These are phyloP conservation scores for Talaromyces stipitatus DNA, from an alignment of 495 filamentous ascomycete species.

Conservation along the genomic window DNA sequence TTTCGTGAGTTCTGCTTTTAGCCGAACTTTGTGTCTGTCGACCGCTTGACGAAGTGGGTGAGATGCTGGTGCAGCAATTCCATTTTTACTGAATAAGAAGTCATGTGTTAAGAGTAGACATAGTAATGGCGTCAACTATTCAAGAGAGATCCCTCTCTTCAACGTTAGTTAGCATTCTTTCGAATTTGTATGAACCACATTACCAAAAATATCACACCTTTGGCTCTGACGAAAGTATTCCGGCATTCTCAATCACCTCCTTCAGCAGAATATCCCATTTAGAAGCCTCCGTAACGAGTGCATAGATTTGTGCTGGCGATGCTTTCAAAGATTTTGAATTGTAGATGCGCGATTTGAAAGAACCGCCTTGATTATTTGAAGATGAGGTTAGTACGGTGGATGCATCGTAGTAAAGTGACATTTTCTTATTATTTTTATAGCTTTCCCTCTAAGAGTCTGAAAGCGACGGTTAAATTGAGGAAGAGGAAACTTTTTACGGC, in stretches of 20 bases:
- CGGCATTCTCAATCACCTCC: constrained; percentile 73
- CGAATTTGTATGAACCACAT: neutral
- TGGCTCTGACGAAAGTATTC: constrained; percentile 62
- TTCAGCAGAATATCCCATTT: constrained; percentile 86
- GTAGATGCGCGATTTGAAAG: constrained; percentile 78
- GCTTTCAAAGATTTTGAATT: constrained; percentile 58
- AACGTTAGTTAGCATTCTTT: constrained; percentile 32
- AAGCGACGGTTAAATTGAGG: neutral
- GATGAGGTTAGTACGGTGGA: constrained; percentile 57
- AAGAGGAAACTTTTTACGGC: neutral
- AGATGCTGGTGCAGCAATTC: constrained; percentile 65
- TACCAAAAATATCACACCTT: constrained; percentile 52
- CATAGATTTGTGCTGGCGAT: constrained; percentile 74
- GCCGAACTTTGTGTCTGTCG: constrained; percentile 70
- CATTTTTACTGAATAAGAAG: constrained; percentile 67
- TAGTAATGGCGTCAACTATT: constrained; percentile 71
- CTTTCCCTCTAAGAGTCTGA: neutral
- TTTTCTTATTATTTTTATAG: constrained; percentile 19
- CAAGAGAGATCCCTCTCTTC: constrained; percentile 13
- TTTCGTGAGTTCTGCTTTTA: constrained; percentile 74
- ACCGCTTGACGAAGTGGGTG: constrained; percentile 72
- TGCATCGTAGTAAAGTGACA: constrained; percentile 96
- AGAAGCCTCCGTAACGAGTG: constrained; percentile 70
- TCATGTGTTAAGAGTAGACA: constrained; percentile 83
- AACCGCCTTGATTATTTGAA: constrained; percentile 54